Base-by-base conservation (phyloP, 371 early-diverging fungal genomes). In the Rhizomucor pusillus region DNA sequence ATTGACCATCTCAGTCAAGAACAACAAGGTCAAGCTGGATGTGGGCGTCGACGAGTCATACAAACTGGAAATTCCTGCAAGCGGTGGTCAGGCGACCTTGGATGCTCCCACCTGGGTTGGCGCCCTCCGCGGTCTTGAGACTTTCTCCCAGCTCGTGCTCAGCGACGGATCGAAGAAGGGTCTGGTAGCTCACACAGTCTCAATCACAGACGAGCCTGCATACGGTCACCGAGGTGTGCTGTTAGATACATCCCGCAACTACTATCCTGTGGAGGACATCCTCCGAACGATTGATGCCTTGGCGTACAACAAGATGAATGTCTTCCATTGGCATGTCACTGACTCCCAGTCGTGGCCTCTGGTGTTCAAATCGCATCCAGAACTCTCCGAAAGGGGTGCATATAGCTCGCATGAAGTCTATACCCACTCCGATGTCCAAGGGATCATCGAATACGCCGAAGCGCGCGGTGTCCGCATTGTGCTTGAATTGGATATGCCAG, bases 401-500 rank as follows among this genome's bases (percentile, higher is more conserved):
- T 89, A 89, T 63, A 62, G 82, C 2, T 33, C 70, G 0, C 54
- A 70, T 19, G 73, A 78, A 60, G 65, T 75, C 46, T 91, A 90
- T 63, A 66, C 75, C 25, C 80, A 82, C 52, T 45, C 56, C 6
- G 87, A 90, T 39, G 84, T 91, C 34, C 37, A 68, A 43, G 68
- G 57, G 1, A 59, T 91, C 46, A 74, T 90, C 45, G 41, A 71
- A 23, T 89, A 82, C 60, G 92, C 83, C 41, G 71, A 75, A 23
- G 72, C 84, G 7, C 88, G 87, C 35, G 92, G 90, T 45, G 79
- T 92, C 33, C 84, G 92, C 43, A 79, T 91, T 18, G 71, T 90
- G 10, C 84, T 90, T 18, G 92, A 92, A 65, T 75, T 90, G 20
- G 91, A 91, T 43, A 82, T 90, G 69, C 91, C 92, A 34, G 92